Evolutionary conservation across 257 asterid genomes (phyloP).

Genomic region (Nicotiana knightiana): DNA sequence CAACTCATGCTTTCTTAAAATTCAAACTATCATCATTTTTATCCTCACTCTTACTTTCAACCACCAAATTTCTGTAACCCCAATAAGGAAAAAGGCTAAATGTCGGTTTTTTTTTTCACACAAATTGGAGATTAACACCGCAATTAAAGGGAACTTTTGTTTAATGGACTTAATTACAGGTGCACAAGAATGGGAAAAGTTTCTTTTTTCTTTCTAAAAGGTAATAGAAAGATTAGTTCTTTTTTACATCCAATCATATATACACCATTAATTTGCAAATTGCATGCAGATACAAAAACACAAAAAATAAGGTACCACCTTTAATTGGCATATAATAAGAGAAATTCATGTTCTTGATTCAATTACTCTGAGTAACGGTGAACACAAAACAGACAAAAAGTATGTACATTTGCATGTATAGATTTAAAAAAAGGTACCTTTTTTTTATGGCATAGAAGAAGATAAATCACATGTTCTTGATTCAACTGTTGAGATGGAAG

Average conservation of each 20-base stretch:
- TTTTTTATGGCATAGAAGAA: conserved; percentile 20
- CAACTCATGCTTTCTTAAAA: conserved; percentile 58
- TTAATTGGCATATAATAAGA: conserved; percentile 25
- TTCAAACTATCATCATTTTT: conserved; percentile 57
- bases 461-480: conserved; percentile 26
- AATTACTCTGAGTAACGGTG: conserved; percentile 22
- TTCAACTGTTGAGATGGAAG: conserved; percentile 20
- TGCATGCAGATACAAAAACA: background rate
- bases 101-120: conserved; percentile 11
- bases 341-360: conserved; percentile 25
- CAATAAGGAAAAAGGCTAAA: background rate
- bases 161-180: conserved; percentile 30
- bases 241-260: background rate
- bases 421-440: background rate
- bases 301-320: conserved; percentile 26
- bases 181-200: conserved; percentile 16
- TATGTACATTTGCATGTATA: background rate
- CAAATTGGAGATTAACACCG: conserved; percentile 49
- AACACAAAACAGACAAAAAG: conserved; percentile 7
- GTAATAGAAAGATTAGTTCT: conserved; percentile 13
- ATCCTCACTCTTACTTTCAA: conserved; percentile 1
- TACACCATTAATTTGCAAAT: background rate
- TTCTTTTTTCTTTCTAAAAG: conserved; percentile 10
- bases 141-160: conserved; percentile 63
- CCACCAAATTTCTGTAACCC: background rate